Base-by-base conservation (phyloP, 306 rosid genomes). In the Prosopis cineraria region DNA sequence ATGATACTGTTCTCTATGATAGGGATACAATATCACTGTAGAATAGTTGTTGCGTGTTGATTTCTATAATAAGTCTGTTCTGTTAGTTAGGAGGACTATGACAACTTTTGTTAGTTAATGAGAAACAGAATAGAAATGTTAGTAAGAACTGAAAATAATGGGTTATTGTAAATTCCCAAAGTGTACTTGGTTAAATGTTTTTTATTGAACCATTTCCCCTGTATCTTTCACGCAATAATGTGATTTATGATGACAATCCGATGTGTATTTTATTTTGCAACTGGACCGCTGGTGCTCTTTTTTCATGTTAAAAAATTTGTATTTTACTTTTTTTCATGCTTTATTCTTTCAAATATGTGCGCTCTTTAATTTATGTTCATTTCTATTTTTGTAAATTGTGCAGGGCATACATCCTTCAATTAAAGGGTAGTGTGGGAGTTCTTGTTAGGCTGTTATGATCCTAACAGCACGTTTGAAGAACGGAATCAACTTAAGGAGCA, bases 351-450 rank as follows among this genome's bases (percentile, higher is more conserved):
- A 67, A 36, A 27, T 39, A 48, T 73, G 62, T 67, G 30, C 68
- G 27, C 76, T 52, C 29, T 64, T 68, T 55, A 45, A n/a, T n/a
- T 31, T 68, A 39, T 58, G 31, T 62, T 48, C 67, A 77, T 70
- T 77, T 75, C 7, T 53, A 7, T 53, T 53, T 53, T 39, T 68
- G 10, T 82, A 66, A 25, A 83, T 82, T 68, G 58, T 79, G 76
- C 66, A 94, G 98, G 98, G 98, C 58, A 84, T 94, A 76, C 97
- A 94, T 80, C 98, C 98, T 89, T 88, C 95, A 80, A 92, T 94
- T 78, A 92, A 94, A 82, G 98, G 92, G 89, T 45, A 72, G 98
- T 94, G 33, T 92, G 96, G 98, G 98, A 94, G 80, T 94, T 94
- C 87, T 89, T 94, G 91, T 78, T 92, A 77, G 97, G 98, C 79